Percentiles rank a stretch among this genome's conserved stretches.
These are phyloP conservation scores for Spathaspora sp. DNA, from an alignment of 805 yeast genomes.

Conservation along the genomic window DNA sequence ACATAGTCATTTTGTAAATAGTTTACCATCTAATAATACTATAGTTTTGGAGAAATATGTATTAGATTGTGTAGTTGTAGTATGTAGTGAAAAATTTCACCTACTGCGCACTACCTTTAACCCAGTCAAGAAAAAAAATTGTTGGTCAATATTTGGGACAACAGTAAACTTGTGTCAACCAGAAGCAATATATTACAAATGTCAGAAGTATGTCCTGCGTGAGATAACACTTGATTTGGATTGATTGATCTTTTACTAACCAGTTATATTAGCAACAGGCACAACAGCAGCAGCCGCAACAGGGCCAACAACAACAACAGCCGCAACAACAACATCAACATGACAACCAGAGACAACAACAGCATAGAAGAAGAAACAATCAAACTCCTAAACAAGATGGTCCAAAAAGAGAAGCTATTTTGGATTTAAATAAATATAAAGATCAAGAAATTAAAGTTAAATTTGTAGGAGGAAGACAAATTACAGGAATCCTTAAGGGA, in stretches of 20 bases:
- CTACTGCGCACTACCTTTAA: background rate
- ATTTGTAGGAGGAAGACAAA: slow-evolving; percentile 81
- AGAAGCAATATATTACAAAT: background rate
- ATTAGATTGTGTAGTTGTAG: background rate
- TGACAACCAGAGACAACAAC: slow-evolving; percentile 7
- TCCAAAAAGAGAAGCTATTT: slow-evolving; percentile 88
- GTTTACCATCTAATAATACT: background rate
- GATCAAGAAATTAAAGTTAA: slow-evolving; percentile 73
- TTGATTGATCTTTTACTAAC: background rate
- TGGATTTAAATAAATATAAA: slow-evolving; percentile 72
- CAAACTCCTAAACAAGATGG: slow-evolving; percentile 46
- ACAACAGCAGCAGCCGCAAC: background rate
- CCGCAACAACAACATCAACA: slow-evolving; percentile 5
- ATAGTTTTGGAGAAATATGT: background rate
- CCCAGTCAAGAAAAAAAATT: background rate
- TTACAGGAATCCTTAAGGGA: slow-evolving; percentile 80
- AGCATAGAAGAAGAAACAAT: slow-evolving; percentile 18
- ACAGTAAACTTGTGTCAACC: too few relatives aligned
- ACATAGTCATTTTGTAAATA: background rate
- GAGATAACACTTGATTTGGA: background rate
- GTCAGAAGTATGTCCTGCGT: slow-evolving; percentile 1
- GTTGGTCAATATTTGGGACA: background rate
- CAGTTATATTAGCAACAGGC: background rate
- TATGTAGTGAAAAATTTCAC: background rate
- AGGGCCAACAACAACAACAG: slow-evolving; percentile 1